Base-by-base conservation (phyloP, 768 basidiomycete species). In the Lactarius psammicola region DNA sequence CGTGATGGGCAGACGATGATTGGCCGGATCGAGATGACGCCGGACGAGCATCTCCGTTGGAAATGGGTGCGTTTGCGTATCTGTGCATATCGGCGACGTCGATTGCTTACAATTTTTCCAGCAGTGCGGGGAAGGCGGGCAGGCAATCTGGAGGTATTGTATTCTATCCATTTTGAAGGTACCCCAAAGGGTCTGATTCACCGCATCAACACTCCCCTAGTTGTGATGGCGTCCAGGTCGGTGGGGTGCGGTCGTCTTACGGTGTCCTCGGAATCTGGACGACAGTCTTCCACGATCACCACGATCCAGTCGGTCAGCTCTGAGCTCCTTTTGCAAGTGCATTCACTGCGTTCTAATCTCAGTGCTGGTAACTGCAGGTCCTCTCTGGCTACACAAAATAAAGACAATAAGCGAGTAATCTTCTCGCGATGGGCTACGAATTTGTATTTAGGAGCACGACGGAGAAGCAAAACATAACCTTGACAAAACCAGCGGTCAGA, bases 161-260 rank as follows among this genome's bases (percentile, higher is more conserved):
- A 51, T 51, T 51, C 49, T 15, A 51, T 51, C 26, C 59, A 13
- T 23, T 84, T n/a, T 68, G 67, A 65, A 86, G 36, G 18, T 63
- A 2, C 28, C 84, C 36, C 69, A 69, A 67, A 72, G 66, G 70
- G 69, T 59, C 44, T 54, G 15, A 61, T 40, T 31, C 10, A 30
- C 23, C 30, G 4, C 23, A n/a, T 36, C 30, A n/a, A 11, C 15
- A 7, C n/a, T 62, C 26, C 30, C 33, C 44, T 63, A 88, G 87
- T 69, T 85, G 82, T n/a, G 80, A 84, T 42, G 87, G 81, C 38
- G 75, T 90, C 26, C 85, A 87, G 63, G 65, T 89, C 17, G 88
- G 89, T 18, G 83, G 80, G 1, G 69, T 87, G 20, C 80, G 85
- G 18, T 88, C 88, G 4, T 75, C 75, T 9, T 85, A 77, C 72